Percentiles rank a stretch among this genome's conserved stretches.
Conservation (phyloP, 768 basidiomycete species). For the Asterophora parasitica region DNA sequence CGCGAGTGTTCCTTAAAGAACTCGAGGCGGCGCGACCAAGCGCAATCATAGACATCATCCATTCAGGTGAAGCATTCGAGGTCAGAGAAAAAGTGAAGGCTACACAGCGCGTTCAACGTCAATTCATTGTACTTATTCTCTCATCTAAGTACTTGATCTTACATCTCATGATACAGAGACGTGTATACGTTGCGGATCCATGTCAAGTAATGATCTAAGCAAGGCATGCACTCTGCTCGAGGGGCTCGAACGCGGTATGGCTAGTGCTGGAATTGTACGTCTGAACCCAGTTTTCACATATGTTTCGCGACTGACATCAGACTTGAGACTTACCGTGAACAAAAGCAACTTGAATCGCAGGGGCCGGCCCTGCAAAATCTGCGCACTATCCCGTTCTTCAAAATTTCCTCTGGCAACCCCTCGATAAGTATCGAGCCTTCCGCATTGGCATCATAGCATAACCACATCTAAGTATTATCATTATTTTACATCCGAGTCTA, state of each 20-base stretch:
- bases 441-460: too few relatives aligned
- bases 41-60: conserved; percentile 96
- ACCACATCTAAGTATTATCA: too few relatives aligned
- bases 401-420: conserved; percentile 38
- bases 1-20: conserved; percentile 90
- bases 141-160: conserved; percentile 2
- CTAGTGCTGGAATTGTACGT: conserved; percentile 55
- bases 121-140: conserved; percentile 24
- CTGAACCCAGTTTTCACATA: conserved; percentile 4
- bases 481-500: too few relatives aligned
- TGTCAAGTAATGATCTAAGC: conserved; percentile 95
- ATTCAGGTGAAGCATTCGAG: conserved; percentile 91
- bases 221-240: conserved; percentile 91
- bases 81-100: conserved; percentile 81
- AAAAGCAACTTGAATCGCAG: conserved; percentile 55
- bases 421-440: conserved; percentile 37
- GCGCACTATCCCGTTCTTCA: conserved; percentile 73
- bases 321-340: conserved; percentile 61
- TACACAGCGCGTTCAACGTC: conserved; percentile 80
- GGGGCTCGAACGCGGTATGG: conserved; percentile 84
- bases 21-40: conserved; percentile 91
- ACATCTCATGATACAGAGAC: conserved; percentile 56
- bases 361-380: conserved; percentile 62
- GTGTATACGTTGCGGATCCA: conserved; percentile 90
- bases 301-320: neutral